Base-by-base conservation (phyloP, 2,329 filamentous ascomycete species). In the Neocatenulostroma microsporum region DNA sequence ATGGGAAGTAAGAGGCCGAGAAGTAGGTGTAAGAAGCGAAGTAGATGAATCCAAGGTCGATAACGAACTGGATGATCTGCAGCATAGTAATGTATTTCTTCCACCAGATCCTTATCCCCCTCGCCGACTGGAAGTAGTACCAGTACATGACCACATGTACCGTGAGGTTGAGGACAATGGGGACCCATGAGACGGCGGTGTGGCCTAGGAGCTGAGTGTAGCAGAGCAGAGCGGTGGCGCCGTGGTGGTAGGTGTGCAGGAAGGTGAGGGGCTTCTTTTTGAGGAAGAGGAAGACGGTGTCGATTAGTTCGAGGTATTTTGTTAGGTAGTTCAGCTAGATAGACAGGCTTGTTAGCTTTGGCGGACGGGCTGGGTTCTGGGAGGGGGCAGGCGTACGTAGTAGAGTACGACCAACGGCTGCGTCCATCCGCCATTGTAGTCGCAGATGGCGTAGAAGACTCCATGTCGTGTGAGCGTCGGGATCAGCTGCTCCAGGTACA, bases 221-320 rank as follows among this genome's bases (percentile, higher is more conserved):
- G 82, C 89, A 95, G 54, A 96, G 83, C 48, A 95, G 81, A 53
- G 89, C 89, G 40, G 89, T 96, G 37, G 89, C 89, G 60, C 89
- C 89, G 64, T 96, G 89, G 74, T 96, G 89, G 70, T 96, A 96
- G 70, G 86, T 94, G 76, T 96, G 89, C 52, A 96, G 84, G 80
- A 96, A 96, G 58, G 91, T 95, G 62, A 95, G 69, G 37, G 89
- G 89, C 82, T 96, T 96, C 82, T 96, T 96, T 82, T 96, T 96
- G 63, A 96, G 78, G 71, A 95, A 91, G 39, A 96, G 73, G 75
- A 96, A 96, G 62, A 89, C 80, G 42, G 89, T 96, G 66, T 96
- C 89, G 53, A 96, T 70, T 49, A 96, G 74, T 68, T 96, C 89
- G 50, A 95, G 76, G 67, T 94, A 96, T 68, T 96, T 96, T 68